phyloP scores from a whole-genome alignment of 768 basidiomycete species.

The Mycena haematopus region DNA sequence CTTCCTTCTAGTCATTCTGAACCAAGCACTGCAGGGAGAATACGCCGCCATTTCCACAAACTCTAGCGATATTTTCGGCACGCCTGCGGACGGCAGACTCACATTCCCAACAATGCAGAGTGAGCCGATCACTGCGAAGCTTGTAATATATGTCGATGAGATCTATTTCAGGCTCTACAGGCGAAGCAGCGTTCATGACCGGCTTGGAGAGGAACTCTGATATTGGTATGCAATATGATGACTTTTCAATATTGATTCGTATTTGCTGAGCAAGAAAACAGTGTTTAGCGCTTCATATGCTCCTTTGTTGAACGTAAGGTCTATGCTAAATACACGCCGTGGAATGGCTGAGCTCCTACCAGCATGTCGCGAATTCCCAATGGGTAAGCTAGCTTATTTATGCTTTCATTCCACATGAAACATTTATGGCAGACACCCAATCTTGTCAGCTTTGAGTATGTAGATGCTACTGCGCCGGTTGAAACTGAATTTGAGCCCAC shows the following conservation, averaged over 20 bases:
- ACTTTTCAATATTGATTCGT: conserved; percentile 24
- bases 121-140: no score
- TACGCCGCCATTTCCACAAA: conserved; percentile 70
- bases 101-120: conserved; percentile 51
- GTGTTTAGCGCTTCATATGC: conserved; percentile 55
- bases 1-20: no score
- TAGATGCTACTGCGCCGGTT: neutral
- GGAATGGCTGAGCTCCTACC: neutral
- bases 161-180: no score
- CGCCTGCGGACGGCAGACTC: conserved; percentile 51
- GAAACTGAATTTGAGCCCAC: neutral
- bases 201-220: conserved; percentile 61
- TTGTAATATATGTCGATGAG: no score
- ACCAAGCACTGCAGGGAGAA: no score
- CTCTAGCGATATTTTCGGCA: conserved; percentile 53
- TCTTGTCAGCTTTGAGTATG: conserved; percentile 64
- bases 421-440: conserved; percentile 54
- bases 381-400: conserved; percentile 49
- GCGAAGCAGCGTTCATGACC: conserved; percentile 73
- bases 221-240: conserved; percentile 37
- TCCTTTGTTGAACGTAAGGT: conserved; percentile 53
- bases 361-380: conserved; percentile 62
- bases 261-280: conserved; percentile 6
- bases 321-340: neutral
- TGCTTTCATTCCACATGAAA: conserved; percentile 22